Conservation (phyloP, 371 early-diverging fungal genomes). For the Actinomucor elegans region DNA sequence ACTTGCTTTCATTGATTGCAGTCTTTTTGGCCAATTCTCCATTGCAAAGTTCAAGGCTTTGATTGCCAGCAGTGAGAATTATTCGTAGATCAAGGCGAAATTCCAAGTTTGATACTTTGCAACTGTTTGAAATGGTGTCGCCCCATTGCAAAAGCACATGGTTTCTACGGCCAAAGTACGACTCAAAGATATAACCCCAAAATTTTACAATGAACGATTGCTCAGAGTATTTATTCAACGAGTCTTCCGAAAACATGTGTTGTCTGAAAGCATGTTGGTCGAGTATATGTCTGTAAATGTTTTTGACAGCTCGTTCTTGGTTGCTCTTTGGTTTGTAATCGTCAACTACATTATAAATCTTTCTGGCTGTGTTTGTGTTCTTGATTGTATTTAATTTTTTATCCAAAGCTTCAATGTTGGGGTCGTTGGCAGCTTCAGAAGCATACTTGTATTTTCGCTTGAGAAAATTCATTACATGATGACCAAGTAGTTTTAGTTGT, state of each 20-base stretch:
- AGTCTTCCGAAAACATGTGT: neutral
- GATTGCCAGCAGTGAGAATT: neutral
- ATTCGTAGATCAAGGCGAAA: neutral
- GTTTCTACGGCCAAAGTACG: neutral
- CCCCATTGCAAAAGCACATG: neutral
- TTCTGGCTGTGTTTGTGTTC: no score
- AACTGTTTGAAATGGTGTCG: neutral
- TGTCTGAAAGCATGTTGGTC: neutral
- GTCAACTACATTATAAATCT: no score
- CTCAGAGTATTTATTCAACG: neutral
- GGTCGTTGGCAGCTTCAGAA: no score
- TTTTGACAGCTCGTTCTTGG: no score
- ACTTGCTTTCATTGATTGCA: neutral
- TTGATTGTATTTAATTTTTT: no score
- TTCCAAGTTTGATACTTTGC: neutral
- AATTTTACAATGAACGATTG: neutral
- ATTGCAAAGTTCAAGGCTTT: neutral
- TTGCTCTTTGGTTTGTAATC: no score
- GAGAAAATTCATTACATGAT: no score
- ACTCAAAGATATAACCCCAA: neutral
- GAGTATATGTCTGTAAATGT: no score
- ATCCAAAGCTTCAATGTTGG: no score
- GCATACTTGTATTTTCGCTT: no score
- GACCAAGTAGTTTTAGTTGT: no score
- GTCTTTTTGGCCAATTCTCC: neutral